Percentiles rank a stretch among this genome's conserved stretches.
Evolutionary conservation across 139 green algal species (phyloP).

Genomic region (Chlamydomonas asymmetrica): DNA sequence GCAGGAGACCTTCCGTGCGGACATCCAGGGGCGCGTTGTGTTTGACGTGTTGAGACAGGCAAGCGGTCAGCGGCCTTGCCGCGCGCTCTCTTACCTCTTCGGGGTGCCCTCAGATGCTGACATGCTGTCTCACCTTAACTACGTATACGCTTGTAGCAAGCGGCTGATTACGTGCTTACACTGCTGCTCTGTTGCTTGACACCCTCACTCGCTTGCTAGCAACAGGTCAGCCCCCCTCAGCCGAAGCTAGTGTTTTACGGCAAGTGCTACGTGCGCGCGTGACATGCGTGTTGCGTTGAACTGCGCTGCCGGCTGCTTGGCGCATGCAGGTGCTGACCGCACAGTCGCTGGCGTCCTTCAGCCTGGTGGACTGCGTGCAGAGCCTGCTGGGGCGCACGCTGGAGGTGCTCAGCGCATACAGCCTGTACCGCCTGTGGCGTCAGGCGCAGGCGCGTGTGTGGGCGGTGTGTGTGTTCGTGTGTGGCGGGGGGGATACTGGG

Average conservation of each 20-base stretch:
- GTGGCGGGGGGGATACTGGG: too few relatives aligned
- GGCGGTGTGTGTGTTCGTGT: constrained; percentile 57
- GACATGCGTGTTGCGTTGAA: too few relatives aligned
- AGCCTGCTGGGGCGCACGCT: constrained; percentile 60
- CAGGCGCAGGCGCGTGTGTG: constrained; percentile 33
- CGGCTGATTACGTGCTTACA: too few relatives aligned
- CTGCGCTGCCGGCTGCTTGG: too few relatives aligned
- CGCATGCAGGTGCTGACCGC: constrained; percentile 54
- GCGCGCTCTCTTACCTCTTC: background rate
- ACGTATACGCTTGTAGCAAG: too few relatives aligned
- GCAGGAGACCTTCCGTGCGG: constrained; percentile 47
- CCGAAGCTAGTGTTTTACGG: too few relatives aligned
- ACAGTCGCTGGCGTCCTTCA: constrained; percentile 76
- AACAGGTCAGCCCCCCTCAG: too few relatives aligned
- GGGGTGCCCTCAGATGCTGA: too few relatives aligned
- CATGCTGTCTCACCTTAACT: too few relatives aligned
- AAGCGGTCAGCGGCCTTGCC: background rate
- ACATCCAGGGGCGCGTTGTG: constrained; percentile 40
- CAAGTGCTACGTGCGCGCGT: too few relatives aligned
- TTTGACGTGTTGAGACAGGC: constrained; percentile 54
- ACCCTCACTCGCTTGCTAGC: too few relatives aligned
- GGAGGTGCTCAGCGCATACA: constrained; percentile 52
- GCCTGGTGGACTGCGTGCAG: constrained; percentile 66
- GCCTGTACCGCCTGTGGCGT: constrained; percentile 26
- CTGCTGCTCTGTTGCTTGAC: too few relatives aligned